A percentile compares a stretch with the other conserved stretches of the same genome.
phyloP scores from a whole-genome alignment of 352 stramenopile species.

The Pythium scleroteichum region DNA sequence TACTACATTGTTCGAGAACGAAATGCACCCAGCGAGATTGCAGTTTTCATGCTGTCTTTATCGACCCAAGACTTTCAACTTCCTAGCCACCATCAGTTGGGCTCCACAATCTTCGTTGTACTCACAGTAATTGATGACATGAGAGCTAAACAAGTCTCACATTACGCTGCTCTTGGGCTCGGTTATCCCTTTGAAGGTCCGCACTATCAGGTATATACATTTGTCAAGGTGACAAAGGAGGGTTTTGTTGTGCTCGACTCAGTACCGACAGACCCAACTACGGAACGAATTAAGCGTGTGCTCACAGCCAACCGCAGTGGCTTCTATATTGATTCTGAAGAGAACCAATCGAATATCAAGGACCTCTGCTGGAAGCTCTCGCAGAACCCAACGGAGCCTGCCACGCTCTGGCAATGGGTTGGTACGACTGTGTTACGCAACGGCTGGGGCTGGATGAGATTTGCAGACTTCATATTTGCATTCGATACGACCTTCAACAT shows the following conservation, averaged over 20 bases:
- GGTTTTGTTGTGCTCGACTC: background rate
- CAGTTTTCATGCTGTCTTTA: constrained; percentile 18
- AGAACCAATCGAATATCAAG: constrained; percentile 19
- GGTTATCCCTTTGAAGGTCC: constrained; percentile 20
- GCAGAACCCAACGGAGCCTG: too few species aligned
- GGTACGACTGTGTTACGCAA: constrained; percentile 30
- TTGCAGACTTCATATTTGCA: constrained; percentile 42
- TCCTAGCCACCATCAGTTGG: background rate
- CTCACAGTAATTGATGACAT: constrained; percentile 25
- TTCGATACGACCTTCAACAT: constrained; percentile 18
- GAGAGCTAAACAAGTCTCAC: background rate
- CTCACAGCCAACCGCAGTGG: constrained; percentile 7
- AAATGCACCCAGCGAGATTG: background rate
- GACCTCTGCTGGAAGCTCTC: constrained; percentile 4
- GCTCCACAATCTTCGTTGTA: constrained; percentile 4
- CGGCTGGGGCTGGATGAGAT: constrained; percentile 49
- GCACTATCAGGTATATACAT: constrained; percentile 12
- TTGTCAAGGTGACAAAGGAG: constrained; percentile 3
- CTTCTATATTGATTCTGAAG: constrained; percentile 9
- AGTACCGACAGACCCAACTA: too few species aligned
- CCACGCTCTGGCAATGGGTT: constrained; percentile 18
- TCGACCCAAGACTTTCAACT: constrained; percentile 26
- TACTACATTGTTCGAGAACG: constrained; percentile 20
- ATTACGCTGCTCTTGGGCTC: constrained; percentile 3
- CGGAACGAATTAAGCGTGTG: background rate